A percentile compares a stretch with the other conserved stretches of the same genome.
phyloP scores from a whole-genome alignment of 345 rosid genomes.

The Populus tremula region DNA sequence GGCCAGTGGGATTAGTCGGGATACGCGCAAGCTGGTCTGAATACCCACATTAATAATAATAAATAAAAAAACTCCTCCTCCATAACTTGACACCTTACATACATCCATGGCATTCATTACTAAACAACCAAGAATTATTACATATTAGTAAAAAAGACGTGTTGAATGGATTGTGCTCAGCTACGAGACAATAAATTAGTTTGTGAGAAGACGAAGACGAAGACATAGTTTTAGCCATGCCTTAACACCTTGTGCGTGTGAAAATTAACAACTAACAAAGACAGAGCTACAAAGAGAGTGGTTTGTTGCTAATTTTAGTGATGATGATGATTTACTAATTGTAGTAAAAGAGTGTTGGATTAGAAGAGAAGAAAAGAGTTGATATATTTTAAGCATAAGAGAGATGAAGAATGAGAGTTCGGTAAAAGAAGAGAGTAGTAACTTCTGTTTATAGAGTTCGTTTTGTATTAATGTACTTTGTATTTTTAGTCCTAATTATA shows the following conservation, averaged over 20 bases:
- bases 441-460: too few relatives aligned
- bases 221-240: conserved; percentile 20
- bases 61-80: conserved; percentile 55
- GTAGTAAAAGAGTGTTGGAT: not conserved
- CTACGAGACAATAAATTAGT: conserved; percentile 64
- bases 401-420: not conserved
- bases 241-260: conserved; percentile 3
- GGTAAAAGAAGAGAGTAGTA: too few relatives aligned
- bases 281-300: not conserved
- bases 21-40: too few relatives aligned
- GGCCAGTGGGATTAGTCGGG: too few relatives aligned
- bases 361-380: not conserved
- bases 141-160: conserved; percentile 40
- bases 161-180: conserved; percentile 88
- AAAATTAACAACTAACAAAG: conserved; percentile 4
- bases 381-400: conserved; percentile 8
- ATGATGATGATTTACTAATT: not conserved
- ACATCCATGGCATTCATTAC: not conserved
- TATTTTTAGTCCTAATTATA: too few relatives aligned
- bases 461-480: too few relatives aligned
- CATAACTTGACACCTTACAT: conserved; percentile 92
- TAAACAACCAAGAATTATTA: too few relatives aligned
- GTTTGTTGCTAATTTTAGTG: not conserved
- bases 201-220: conserved; percentile 35
- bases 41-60: too few relatives aligned